phyloP scores from a whole-genome alignment of 2,329 filamentous ascomycete species.

The Paraphoma chrysanthemicola region DNA sequence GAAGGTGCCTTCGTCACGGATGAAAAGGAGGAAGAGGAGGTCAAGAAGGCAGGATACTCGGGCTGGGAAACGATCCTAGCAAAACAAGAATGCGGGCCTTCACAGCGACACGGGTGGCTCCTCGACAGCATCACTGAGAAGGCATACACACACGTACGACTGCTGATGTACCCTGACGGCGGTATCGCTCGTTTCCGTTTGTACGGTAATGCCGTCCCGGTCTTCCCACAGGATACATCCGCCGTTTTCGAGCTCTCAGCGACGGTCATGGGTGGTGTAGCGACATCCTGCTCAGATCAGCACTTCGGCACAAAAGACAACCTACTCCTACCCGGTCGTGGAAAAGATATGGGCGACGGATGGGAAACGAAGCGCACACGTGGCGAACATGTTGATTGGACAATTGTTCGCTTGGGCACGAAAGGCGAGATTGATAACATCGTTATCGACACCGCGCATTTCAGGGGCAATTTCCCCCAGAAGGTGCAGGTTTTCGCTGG shows the following conservation, averaged over 20 bases:
- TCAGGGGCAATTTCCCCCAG: conserved; percentile 83
- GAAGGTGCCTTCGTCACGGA: conserved; percentile 71
- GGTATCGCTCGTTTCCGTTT: conserved; percentile 82
- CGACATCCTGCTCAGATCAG: conserved; percentile 78
- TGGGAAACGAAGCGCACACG: conserved; percentile 84
- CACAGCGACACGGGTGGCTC: conserved; percentile 76
- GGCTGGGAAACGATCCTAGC: conserved; percentile 75
- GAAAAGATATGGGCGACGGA: conserved; percentile 85
- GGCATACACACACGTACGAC: conserved; percentile 78
- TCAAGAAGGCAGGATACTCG: conserved; percentile 51
- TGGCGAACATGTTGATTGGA: conserved; percentile 79
- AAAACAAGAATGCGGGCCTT: conserved; percentile 75
- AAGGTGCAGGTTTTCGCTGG: conserved; percentile 71
- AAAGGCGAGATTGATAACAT: conserved; percentile 70
- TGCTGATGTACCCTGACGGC: conserved; percentile 87
- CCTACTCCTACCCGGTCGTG: conserved; percentile 77
- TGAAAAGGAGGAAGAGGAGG: conserved; percentile 66
- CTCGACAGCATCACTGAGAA: conserved; percentile 64
- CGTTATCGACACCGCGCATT: conserved; percentile 82
- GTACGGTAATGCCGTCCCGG: conserved; percentile 76
- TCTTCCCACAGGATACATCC: conserved; percentile 71
- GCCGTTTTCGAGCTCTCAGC: conserved; percentile 78
- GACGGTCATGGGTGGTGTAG: conserved; percentile 79
- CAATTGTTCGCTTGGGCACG: conserved; percentile 76
- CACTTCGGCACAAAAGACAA: conserved; percentile 86